phyloP scores from a whole-genome alignment of 768 basidiomycete genomes.

The Grammothele lineata region DNA sequence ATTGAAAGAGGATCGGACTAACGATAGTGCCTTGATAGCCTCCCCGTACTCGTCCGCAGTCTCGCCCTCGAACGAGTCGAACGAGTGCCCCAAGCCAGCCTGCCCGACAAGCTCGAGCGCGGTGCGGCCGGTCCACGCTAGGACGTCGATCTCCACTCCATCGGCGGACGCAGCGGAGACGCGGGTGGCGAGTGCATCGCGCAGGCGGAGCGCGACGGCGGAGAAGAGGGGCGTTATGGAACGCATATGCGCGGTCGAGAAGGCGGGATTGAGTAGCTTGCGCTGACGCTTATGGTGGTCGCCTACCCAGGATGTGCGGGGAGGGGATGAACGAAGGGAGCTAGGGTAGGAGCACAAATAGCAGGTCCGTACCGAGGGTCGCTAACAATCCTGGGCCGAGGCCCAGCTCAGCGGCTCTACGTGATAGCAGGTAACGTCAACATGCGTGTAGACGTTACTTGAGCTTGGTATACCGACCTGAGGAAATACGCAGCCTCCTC shows the following conservation, averaged over 20 bases:
- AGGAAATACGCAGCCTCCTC: slow-evolving; percentile 14
- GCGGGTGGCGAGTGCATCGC: not conserved
- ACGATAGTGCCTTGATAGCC: slow-evolving; percentile 17
- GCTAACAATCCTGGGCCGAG: slow-evolving; percentile 23
- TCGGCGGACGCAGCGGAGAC: not conserved
- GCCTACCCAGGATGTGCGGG: slow-evolving; percentile 15
- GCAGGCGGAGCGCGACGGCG: slow-evolving; percentile 6
- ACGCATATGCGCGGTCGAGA: slow-evolving; percentile 25
- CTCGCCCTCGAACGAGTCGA: slow-evolving; percentile 12
- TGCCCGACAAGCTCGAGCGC: slow-evolving; percentile 18
- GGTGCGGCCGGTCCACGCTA: slow-evolving; percentile 17
- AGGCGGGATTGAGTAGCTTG: slow-evolving; percentile 28
- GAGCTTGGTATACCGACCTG: slow-evolving; percentile 8
- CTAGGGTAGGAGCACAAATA: too few relatives aligned
- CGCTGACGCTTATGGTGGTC: slow-evolving; percentile 27
- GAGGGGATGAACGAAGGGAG: not conserved
- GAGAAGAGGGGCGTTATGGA: slow-evolving; percentile 23
- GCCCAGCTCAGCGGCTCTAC: slow-evolving; percentile 2
- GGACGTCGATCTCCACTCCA: slow-evolving; percentile 10
- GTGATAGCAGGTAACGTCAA: slow-evolving; percentile 5
- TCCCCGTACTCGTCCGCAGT: slow-evolving; percentile 8
- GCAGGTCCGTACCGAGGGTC: slow-evolving; percentile 15
- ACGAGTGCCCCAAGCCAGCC: slow-evolving; percentile 15
- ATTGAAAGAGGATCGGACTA: not conserved
- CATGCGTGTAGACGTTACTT: not conserved